A percentile compares a stretch with the other conserved stretches of the same genome.
phyloP scores from a whole-genome alignment of 1,284 basidiomycete species.

The Marasmius fiardii region DNA sequence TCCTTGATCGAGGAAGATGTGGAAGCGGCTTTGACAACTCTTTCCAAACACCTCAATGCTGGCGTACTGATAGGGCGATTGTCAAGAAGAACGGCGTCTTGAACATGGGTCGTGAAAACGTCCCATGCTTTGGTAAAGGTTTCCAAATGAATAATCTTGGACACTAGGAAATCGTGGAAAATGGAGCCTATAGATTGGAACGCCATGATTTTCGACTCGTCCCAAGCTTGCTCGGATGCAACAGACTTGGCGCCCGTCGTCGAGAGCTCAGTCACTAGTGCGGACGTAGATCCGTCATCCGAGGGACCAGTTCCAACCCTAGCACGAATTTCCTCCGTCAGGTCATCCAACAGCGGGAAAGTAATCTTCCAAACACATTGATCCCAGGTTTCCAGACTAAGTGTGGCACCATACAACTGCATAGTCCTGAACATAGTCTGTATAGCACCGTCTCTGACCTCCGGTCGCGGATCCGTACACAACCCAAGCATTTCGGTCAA shows the following conservation, averaged over 20 bases:
- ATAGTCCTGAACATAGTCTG: constrained; percentile 94
- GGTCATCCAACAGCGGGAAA: constrained; percentile 81
- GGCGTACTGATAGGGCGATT: constrained; percentile 72
- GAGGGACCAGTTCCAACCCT: constrained; percentile 14
- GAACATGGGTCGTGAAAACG: constrained; percentile 66
- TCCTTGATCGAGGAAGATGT: constrained; percentile 30
- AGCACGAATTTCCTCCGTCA: constrained; percentile 56
- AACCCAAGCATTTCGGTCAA: constrained; percentile 81
- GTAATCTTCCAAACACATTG: constrained; percentile 86
- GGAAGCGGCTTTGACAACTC: constrained; percentile 59
- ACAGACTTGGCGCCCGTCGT: no score
- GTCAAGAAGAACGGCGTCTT: constrained; percentile 68
- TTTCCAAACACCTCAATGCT: constrained; percentile 79
- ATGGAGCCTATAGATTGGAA: constrained; percentile 83
- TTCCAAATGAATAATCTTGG: constrained; percentile 70
- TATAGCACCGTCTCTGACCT: constrained; percentile 91
- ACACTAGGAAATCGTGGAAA: constrained; percentile 74
- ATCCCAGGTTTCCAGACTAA: constrained; percentile 82
- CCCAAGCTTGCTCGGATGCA: constrained; percentile 54
- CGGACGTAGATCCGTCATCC: background rate
- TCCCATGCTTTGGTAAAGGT: constrained; percentile 73
- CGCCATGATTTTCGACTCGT: constrained; percentile 87
- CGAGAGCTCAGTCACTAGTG: background rate
- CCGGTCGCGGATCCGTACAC: constrained; percentile 78
- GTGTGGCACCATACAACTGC: constrained; percentile 86